A percentile compares a stretch with the other conserved stretches of the same genome.
Evolutionary conservation across 805 yeast species (phyloP).

Genomic region (Myxozyma mucilagina): DNA sequence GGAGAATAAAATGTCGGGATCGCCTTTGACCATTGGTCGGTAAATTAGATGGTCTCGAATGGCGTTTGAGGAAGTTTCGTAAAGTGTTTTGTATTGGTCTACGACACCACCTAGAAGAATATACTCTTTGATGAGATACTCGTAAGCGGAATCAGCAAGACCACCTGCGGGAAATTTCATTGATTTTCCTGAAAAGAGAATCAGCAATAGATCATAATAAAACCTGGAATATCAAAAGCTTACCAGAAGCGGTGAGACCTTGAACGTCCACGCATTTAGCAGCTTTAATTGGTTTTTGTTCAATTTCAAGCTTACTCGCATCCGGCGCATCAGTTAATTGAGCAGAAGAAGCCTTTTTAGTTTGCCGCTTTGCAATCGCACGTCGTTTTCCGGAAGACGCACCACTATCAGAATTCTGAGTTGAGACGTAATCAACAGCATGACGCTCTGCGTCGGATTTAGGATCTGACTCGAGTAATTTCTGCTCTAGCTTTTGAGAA

Average conservation of each 20-base stretch:
- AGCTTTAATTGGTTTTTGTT: background rate
- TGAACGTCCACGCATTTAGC: slow-evolving; percentile 16
- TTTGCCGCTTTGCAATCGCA: background rate
- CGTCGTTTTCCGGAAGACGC: background rate
- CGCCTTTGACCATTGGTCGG: slow-evolving; percentile 48
- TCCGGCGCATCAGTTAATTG: background rate
- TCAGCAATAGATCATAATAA: background rate
- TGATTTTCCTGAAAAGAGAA: background rate
- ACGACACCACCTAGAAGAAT: slow-evolving; percentile 46
- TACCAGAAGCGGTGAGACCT: slow-evolving; percentile 11
- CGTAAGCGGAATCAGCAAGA: slow-evolving; percentile 50
- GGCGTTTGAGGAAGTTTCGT: slow-evolving; percentile 41
- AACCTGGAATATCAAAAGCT: background rate
- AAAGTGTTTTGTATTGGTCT: slow-evolving; percentile 43
- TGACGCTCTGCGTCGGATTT: background rate
- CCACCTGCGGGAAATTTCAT: slow-evolving; percentile 43
- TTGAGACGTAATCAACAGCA: background rate
- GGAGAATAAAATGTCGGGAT: slow-evolving; percentile 42
- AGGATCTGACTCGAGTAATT: slow-evolving; percentile 1
- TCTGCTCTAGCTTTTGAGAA: slow-evolving; percentile 6
- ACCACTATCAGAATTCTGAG: background rate
- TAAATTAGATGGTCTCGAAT: slow-evolving; percentile 48
- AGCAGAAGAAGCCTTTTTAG: background rate
- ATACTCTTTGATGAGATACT: slow-evolving; percentile 51
- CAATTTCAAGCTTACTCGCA: background rate